A percentile compares a stretch with the other conserved stretches of the same genome.
phyloP scores from a whole-genome alignment of 805 yeast genomes.

The Candida sakaeoensis region DNA sequence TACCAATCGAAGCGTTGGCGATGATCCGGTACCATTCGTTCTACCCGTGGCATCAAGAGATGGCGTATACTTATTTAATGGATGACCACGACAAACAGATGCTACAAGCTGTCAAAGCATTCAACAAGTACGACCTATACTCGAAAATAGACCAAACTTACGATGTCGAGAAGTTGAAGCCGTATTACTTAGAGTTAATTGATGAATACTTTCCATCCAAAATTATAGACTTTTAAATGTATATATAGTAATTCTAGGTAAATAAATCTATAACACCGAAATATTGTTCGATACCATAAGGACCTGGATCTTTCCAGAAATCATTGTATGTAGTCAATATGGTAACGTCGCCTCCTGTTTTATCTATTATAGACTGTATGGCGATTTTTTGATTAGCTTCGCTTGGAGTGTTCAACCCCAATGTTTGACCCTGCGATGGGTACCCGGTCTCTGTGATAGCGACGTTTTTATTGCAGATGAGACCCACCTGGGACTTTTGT shows the following conservation, averaged over 20 bases:
- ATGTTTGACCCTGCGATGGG: slow-evolving; percentile 67
- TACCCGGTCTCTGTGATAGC: slow-evolving; percentile 85
- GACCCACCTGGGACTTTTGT: slow-evolving; percentile 54
- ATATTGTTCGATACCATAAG: slow-evolving; percentile 79
- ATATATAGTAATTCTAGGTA: slow-evolving; percentile 1
- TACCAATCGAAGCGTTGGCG: slow-evolving; percentile 66
- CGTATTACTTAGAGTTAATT: slow-evolving; percentile 58
- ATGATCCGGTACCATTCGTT: slow-evolving; percentile 75
- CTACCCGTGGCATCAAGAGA: slow-evolving; percentile 74
- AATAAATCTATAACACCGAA: slow-evolving; percentile 62
- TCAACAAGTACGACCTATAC: slow-evolving; percentile 66
- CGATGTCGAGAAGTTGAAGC: slow-evolving; percentile 49
- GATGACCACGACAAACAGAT: slow-evolving; percentile 56
- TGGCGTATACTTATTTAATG: slow-evolving; percentile 63
- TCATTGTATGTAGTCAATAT: slow-evolving; percentile 81
- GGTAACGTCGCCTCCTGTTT: slow-evolving; percentile 57
- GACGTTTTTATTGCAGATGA: slow-evolving; percentile 55
- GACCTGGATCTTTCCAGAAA: slow-evolving; percentile 83
- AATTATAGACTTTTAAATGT: slow-evolving; percentile 54
- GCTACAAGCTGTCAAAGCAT: slow-evolving; percentile 61
- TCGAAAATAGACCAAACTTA: slow-evolving; percentile 53
- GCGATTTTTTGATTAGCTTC: slow-evolving; percentile 70
- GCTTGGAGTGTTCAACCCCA: slow-evolving; percentile 74
- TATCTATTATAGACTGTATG: slow-evolving; percentile 56
- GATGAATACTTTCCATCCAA: slow-evolving; percentile 63